A percentile compares a stretch with the other conserved stretches of the same genome.
Evolutionary conservation across 2,329 filamentous ascomycete species (phyloP).

Genomic region (Lasiodiplodia citricola): DNA sequence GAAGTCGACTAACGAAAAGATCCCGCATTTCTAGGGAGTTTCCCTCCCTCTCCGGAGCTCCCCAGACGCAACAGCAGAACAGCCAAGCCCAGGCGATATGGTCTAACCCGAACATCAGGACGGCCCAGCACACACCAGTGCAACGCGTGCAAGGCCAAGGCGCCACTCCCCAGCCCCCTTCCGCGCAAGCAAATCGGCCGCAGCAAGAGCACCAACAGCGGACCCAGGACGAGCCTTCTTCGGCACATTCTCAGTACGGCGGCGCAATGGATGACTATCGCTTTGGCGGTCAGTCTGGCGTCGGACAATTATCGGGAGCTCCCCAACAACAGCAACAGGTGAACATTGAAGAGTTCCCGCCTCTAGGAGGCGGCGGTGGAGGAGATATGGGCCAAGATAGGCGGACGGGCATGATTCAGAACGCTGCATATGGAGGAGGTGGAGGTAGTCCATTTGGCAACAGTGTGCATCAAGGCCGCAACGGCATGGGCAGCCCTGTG

Average conservation of each 20-base stretch:
- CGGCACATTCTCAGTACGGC: slow-evolving; percentile 56
- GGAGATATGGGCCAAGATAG: slow-evolving; percentile 58
- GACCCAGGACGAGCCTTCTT: slow-evolving; percentile 46
- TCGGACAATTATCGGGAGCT: slow-evolving; percentile 56
- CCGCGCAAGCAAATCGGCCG: slow-evolving; percentile 38
- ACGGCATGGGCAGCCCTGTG: slow-evolving; percentile 47
- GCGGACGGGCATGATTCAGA: slow-evolving; percentile 57
- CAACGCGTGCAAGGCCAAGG: slow-evolving; percentile 56
- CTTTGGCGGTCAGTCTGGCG: slow-evolving; percentile 61
- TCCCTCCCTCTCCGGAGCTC: slow-evolving; percentile 63
- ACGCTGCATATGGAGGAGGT: slow-evolving; percentile 47
- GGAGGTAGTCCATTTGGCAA: slow-evolving; percentile 45
- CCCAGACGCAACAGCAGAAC: slow-evolving; percentile 59
- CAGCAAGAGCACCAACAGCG: slow-evolving; percentile 48
- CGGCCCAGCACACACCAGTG: slow-evolving; percentile 58
- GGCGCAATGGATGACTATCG: slow-evolving; percentile 61
- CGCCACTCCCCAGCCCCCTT: slow-evolving; percentile 29
- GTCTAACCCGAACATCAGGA: slow-evolving; percentile 63
- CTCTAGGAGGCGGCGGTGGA: slow-evolving; percentile 59
- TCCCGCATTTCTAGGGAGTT: slow-evolving; percentile 58
- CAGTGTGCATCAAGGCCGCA: slow-evolving; percentile 50
- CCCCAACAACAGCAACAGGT: slow-evolving; percentile 58
- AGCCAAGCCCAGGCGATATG: slow-evolving; percentile 60
- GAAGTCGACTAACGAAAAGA: slow-evolving; percentile 4
- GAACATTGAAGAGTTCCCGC: slow-evolving; percentile 66